Evolutionary conservation across 2,329 filamentous ascomycete species (phyloP), one percentile per base, ranked within the genome.

Genomic region (Penicillium sp.): DNA sequence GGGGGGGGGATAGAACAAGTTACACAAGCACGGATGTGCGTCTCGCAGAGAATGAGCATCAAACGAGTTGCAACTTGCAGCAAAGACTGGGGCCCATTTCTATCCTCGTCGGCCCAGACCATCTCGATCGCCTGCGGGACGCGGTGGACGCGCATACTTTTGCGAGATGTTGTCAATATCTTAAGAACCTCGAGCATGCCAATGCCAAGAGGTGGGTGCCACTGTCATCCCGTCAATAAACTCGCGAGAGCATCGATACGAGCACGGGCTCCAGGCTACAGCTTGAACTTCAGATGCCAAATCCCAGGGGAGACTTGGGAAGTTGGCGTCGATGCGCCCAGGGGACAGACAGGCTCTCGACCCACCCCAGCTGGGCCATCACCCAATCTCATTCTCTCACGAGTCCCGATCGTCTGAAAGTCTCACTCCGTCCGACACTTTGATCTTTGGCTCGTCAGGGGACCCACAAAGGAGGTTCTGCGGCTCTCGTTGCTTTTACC

Each of bases 371-470:
- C 31, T 31, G 31, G 31, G 31, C 31, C 31, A 11, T 11, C 7
- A 31, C 31, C 31, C 31, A 31, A 31, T 31, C 31, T 43, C 18
- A 11, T 22, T 22, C 22, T 22, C 22, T n/a, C 3, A 10, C n/a
- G 31, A 24, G 27, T 54, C 50, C 43, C 27, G 62, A 64, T 63
- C 60, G 47, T 39, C 60, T 60, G 9, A 31, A 31, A 31, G 9
- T 31, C 31, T 31, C 31, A 31, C 31, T 31, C 31, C 31, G 31
- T 31, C 27, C 57, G 27, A 60, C 60, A 59, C 55, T 62, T 58
- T 54, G 37, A 33, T 56, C 54, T 44, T 62, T 58, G 51, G 37
- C 55, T 58, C 44, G 49, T 54, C 24, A 16, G 41, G 41, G 50
- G 55, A 54, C 44, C 39, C 51, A 33, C 50, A 50, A 5, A 13